Conservation (phyloP, 768 basidiomycete species). For the Kwoniella sp. region DNA sequence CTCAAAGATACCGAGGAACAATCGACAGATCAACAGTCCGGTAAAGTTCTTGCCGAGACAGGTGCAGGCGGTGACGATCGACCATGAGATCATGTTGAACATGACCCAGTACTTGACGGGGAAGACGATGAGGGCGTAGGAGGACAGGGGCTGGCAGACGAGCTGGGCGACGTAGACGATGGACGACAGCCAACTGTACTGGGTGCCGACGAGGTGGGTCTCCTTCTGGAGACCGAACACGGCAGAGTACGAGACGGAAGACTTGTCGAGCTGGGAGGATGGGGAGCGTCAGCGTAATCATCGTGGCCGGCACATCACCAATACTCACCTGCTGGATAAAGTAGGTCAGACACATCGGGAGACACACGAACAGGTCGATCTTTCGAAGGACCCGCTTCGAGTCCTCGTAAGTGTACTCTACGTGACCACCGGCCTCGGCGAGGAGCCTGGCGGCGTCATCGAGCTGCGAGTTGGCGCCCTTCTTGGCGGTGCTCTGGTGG, state of each 20-base stretch:
- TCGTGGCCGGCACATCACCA: neutral
- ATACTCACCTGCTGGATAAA: slow-evolving; percentile 27
- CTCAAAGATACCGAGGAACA: slow-evolving; percentile 56
- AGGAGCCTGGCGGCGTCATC: slow-evolving; percentile 25
- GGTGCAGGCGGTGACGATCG: slow-evolving; percentile 17
- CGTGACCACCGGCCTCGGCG: slow-evolving; percentile 23
- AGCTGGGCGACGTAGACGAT: slow-evolving; percentile 47
- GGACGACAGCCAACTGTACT: slow-evolving; percentile 55
- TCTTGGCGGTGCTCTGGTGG: neutral
- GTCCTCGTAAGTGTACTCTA: slow-evolving; percentile 24
- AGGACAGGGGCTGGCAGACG: slow-evolving; percentile 34
- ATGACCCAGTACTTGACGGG: slow-evolving; percentile 49
- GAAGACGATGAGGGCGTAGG: slow-evolving; percentile 39
- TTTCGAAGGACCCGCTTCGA: slow-evolving; percentile 27
- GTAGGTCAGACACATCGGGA: slow-evolving; percentile 29
- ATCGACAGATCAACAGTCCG: slow-evolving; percentile 52
- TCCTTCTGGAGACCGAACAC: slow-evolving; percentile 53
- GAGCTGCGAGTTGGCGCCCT: slow-evolving; percentile 20
- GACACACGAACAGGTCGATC: slow-evolving; percentile 32
- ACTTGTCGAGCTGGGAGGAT: slow-evolving; percentile 42
- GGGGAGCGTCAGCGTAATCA: neutral
- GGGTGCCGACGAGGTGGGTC: slow-evolving; percentile 44
- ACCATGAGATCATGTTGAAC: slow-evolving; percentile 33
- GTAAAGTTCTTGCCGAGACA: slow-evolving; percentile 31
- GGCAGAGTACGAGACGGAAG: slow-evolving; percentile 55